Evolutionary conservation across 108 stramenopile species (phyloP).

Genomic region (Aurantiochytrium sp.): DNA sequence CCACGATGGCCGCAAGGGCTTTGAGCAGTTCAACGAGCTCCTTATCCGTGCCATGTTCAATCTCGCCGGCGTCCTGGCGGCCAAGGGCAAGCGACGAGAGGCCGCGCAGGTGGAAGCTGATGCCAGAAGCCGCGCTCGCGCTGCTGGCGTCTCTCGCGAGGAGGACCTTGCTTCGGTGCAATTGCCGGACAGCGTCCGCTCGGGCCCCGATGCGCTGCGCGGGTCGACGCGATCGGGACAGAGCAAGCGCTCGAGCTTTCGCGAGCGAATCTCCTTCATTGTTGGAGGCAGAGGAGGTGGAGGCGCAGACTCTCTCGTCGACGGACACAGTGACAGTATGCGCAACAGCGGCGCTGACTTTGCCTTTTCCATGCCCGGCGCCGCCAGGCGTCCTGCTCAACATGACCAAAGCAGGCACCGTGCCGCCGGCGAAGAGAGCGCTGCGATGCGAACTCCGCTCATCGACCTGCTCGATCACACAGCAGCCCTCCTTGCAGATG

Average conservation of each 20-base stretch:
- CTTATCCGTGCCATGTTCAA: background rate
- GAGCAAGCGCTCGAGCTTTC: background rate
- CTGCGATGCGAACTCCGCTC: background rate
- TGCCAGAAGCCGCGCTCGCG: background rate
- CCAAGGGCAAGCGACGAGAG: background rate
- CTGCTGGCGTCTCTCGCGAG: background rate
- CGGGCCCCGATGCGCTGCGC: too few species aligned
- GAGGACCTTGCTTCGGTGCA: background rate
- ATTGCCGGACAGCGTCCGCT: too few species aligned
- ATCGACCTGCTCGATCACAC: background rate
- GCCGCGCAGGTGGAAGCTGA: background rate
- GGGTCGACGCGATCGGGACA: too few species aligned
- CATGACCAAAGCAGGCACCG: background rate
- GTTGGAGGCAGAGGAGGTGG: background rate
- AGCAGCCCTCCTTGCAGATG: background rate
- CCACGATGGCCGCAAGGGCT: background rate
- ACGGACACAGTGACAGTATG: background rate
- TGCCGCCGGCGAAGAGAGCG: background rate
- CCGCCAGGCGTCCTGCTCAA: background rate
- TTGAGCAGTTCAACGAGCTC: background rate
- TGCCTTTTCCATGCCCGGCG: background rate
- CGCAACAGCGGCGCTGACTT: background rate
- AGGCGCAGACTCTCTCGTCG: background rate
- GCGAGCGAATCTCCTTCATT: background rate
- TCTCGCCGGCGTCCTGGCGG: background rate